Base-by-base conservation (phyloP, 768 basidiomycete species). In the Tremella mesenterica region DNA sequence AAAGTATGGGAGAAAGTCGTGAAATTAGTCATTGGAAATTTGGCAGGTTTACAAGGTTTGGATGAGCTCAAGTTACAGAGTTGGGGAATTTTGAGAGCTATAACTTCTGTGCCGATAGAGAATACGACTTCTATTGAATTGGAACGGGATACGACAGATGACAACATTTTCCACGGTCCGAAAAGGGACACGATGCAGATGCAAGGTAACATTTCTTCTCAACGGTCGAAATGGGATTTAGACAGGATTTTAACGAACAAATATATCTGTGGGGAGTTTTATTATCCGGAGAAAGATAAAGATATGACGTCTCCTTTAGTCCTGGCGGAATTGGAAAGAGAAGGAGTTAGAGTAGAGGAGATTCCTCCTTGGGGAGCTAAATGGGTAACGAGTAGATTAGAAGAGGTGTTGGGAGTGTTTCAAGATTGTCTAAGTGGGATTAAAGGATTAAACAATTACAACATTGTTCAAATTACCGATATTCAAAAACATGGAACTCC, bases 11-110 rank as follows among this genome's bases (percentile, higher is more conserved):
- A 68, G n/a, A 57, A 80, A 20, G 79, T 84, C 43, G 73, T 86
- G 20, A 76, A 77, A 28, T 79, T 82, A 7, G 83, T 88, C 66
- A 67, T 88, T 23, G 77, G 67, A 54, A 77, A 77, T 18, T 78
- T 88, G 51, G 38, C 60, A 27, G 16, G 16, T 16, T 51, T 69
- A 6, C 44, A 52, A 12, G 71, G 59, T 12, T 48, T 68, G 1
- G 69, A 71, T 41, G 41, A 49, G 9, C 44, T 71, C 23, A 69
- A 62, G 39, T 41, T 55, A 16, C 58, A 64, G 31, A 63, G 61
- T 1, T 71, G 67, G 69, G 30, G 50, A 4, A 65, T 69, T 8
- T 44, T 73, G 25, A 48, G 48, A 5, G 69, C 71, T 9, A 61
- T 73, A 43, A 66, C 68, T 12, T 48, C n/a, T n/a, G n/a, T n/a